These are phyloP conservation scores for Tricholoma sp. DNA, from an alignment of 768 basidiomycete species.

Conservation along the genomic window DNA sequence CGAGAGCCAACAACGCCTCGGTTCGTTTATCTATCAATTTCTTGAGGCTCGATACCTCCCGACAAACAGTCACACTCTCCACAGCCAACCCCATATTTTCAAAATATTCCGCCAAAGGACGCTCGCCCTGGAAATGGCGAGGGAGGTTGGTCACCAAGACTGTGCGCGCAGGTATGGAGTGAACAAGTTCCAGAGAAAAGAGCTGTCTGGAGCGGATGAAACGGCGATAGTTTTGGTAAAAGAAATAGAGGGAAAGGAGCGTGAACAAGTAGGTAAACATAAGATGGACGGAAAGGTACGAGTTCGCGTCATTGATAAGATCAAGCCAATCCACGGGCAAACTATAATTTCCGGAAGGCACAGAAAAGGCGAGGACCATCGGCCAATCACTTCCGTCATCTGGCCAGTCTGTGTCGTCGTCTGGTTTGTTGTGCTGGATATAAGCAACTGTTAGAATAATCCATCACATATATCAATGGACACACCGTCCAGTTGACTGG, in stretches of 20 bases:
- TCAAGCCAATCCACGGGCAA: constrained; percentile 68
- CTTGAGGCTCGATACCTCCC: constrained; percentile 75
- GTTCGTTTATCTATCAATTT: constrained; percentile 76
- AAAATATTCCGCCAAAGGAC: constrained; percentile 87
- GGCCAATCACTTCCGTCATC: constrained; percentile 45
- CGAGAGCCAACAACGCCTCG: constrained; percentile 70
- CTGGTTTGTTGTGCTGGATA: constrained; percentile 65
- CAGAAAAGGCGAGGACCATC: constrained; percentile 16
- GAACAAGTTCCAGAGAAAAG: constrained; percentile 91
- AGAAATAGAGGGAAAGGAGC: constrained; percentile 75
- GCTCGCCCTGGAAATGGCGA: constrained; percentile 77
- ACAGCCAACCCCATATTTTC: constrained; percentile 84
- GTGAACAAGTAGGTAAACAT: constrained; percentile 95
- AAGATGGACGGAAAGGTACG: constrained; percentile 84
- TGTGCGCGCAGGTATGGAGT: constrained; percentile 91
- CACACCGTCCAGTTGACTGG: constrained; percentile 90
- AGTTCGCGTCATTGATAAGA: constrained; percentile 85
- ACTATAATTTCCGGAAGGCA: constrained; percentile 29
- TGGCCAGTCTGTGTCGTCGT: constrained; percentile 49
- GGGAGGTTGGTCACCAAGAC: constrained; percentile 87
- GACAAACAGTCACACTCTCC: constrained; percentile 86
- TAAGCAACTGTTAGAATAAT: background rate
- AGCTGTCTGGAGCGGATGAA: constrained; percentile 90
- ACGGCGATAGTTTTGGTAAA: constrained; percentile 83
- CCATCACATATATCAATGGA: background rate